Evolutionary conservation across 1,284 basidiomycete species (phyloP), one percentile per base, ranked within the genome.

Genomic region (Ustilago sp.): DNA sequence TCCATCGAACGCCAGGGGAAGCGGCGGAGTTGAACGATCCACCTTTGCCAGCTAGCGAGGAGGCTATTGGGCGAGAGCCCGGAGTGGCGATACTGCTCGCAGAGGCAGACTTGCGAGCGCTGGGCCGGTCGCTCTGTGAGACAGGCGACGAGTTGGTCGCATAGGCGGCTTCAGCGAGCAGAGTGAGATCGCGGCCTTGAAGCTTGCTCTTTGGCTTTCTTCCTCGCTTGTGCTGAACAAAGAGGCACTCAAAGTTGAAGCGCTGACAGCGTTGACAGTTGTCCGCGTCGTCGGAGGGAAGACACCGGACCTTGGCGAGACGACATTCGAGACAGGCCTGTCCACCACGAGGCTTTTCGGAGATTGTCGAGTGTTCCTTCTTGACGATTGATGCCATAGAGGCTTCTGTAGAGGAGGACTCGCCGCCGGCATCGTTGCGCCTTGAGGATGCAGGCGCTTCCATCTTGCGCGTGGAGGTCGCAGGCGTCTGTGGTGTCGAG

Each of bases 131-230:
- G 32, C 6, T 59, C n/a, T 43, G 50, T 23, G 54, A 63, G 8
- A 74, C 19, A 1, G 67, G 52, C 9, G 69, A 65, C 12, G 74
- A 59, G 17, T 72, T 72, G 45, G 68, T 68, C 17, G 74, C 74
- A 34, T 67, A 77, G 19, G 74, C 74, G 28, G 74, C 74, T 51
- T 77, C 74, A 5, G 74, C 74, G 1, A 77, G 59, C 23, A 77
- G 58, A 19, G 74, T 72, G 23, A 77, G 63, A 34, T 77, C 74
- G 51, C 74, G 62, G 47, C 74, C 74, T 39, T 77, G 74, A 4
- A 77, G 66, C 62, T 71, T 74, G 54, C 75, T 77, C 48, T 77
- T 77, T n/a, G 75, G 68, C 57, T 77, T 77, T 19, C 75, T 48
- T 9, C 75, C 75, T 5, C 75, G 67, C 47, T 71, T 74, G 68